Percentiles rank a stretch among this genome's conserved stretches.
These are phyloP conservation scores for Blastomyces parvus DNA, from an alignment of 2,329 filamentous ascomycete species.

Conservation along the genomic window DNA sequence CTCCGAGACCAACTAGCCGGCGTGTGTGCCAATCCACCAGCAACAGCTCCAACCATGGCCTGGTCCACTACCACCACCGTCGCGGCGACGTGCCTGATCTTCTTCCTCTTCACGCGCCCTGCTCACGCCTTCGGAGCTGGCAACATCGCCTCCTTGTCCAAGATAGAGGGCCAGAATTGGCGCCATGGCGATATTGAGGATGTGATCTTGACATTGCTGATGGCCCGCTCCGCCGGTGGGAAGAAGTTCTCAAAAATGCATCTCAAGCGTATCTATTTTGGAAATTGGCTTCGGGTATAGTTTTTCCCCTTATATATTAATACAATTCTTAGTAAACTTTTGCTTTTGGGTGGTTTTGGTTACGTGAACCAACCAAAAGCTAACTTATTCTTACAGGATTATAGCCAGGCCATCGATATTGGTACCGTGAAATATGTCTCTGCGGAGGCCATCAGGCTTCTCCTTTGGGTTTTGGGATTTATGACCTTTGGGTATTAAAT, in stretches of 20 bases:
- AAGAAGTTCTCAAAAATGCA: constrained; percentile 85
- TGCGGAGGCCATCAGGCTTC: constrained; percentile 78
- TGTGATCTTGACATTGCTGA: constrained; percentile 63
- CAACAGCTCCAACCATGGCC: constrained; percentile 12
- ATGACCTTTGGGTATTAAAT: constrained; percentile 64
- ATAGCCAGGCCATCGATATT: constrained; percentile 88
- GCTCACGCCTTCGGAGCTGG: constrained; percentile 75
- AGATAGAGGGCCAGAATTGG: constrained; percentile 79
- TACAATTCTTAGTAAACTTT: background rate
- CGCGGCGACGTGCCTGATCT: constrained; percentile 40
- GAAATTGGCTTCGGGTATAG: constrained; percentile 67
- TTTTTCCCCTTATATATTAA: background rate
- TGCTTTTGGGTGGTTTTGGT: background rate
- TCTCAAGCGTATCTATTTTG: constrained; percentile 87
- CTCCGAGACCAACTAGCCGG: background rate
- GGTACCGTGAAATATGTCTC: constrained; percentile 86
- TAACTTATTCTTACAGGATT: constrained; percentile 45
- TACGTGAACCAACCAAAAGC: too few relatives aligned
- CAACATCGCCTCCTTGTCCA: constrained; percentile 73
- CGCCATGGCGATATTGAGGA: constrained; percentile 91
- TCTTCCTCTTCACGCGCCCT: constrained; percentile 59
- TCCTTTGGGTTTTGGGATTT: constrained; percentile 84
- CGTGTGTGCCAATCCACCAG: background rate
- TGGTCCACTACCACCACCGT: constrained; percentile 26
- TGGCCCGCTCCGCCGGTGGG: constrained; percentile 53